These are phyloP conservation scores for Phoma sp. DNA, from an alignment of 2,329 filamentous ascomycete genomes.

Conservation along the genomic window DNA sequence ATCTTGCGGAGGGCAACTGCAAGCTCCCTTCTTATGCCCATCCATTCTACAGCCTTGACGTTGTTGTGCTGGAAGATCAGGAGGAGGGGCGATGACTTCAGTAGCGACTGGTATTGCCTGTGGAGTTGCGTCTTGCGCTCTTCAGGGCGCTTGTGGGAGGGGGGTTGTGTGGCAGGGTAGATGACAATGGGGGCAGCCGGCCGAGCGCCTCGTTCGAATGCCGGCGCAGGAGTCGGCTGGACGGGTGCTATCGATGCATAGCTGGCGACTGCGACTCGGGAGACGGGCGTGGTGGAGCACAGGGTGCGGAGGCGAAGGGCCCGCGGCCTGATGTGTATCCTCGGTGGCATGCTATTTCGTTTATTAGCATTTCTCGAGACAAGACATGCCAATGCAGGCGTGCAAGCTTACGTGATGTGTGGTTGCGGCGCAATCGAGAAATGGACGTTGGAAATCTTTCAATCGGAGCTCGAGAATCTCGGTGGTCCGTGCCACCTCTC, in stretches of 20 bases:
- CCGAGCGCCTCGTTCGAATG: constrained; percentile 57
- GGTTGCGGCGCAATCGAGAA: constrained; percentile 31
- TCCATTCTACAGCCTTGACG: constrained; percentile 76
- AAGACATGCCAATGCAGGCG: neutral
- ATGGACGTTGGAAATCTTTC: constrained; percentile 37
- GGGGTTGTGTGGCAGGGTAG: constrained; percentile 75
- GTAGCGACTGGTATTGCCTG: constrained; percentile 84
- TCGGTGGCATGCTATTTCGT: constrained; percentile 43
- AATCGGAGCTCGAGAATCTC: constrained; percentile 25
- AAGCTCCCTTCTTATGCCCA: constrained; percentile 73
- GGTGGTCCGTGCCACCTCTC: constrained; percentile 33
- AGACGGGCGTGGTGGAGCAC: constrained; percentile 36
- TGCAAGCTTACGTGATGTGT: constrained; percentile 36
- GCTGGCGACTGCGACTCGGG: constrained; percentile 42
- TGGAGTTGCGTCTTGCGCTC: constrained; percentile 89
- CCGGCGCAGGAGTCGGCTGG: constrained; percentile 59
- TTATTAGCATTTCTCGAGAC: constrained; percentile 5
- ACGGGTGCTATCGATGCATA: constrained; percentile 60
- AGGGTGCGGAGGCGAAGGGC: constrained; percentile 37
- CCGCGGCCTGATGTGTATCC: constrained; percentile 45
- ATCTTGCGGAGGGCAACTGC: constrained; percentile 65
- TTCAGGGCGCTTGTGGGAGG: constrained; percentile 84
- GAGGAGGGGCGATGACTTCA: constrained; percentile 83
- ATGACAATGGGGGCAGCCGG: constrained; percentile 55
- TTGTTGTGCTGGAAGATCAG: constrained; percentile 87